Percentiles rank a stretch among this genome's conserved stretches.
These are phyloP conservation scores for Rhipidocladum racemiflorum DNA, from an alignment of 176 grass and related monocot genomes.

Conservation along the genomic window DNA sequence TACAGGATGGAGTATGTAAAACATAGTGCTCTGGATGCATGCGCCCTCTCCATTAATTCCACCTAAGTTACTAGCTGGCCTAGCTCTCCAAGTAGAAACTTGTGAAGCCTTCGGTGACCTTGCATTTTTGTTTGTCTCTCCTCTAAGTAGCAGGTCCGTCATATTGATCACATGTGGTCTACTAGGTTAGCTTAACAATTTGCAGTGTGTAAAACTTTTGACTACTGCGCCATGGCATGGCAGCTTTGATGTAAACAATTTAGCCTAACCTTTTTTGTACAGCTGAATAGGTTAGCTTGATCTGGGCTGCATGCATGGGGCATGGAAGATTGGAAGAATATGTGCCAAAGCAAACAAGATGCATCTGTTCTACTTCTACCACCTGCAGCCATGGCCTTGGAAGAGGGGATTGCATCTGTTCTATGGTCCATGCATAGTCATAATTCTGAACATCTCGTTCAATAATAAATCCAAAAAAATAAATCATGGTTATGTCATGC, in stretches of 20 bases:
- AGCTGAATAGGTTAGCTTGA: not conserved
- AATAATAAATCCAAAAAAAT: not conserved
- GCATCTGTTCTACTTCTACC: slow-evolving; percentile 35
- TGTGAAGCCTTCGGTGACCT: slow-evolving; percentile 10
- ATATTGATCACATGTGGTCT: not conserved
- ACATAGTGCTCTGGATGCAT: slow-evolving; percentile 7
- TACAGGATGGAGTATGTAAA: not conserved
- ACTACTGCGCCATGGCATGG: not conserved
- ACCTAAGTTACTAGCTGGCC: slow-evolving; percentile 12
- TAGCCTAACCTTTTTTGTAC: not conserved
- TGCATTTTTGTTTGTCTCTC: not conserved
- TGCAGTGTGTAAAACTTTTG: not conserved
- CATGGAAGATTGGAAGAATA: slow-evolving; percentile 27
- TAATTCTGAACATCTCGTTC: not conserved
- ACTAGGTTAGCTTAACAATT: not conserved
- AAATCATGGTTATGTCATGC: not conserved
- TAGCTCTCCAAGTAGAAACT: slow-evolving; percentile 15
- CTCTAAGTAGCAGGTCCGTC: not conserved
- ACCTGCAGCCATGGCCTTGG: slow-evolving; percentile 26
- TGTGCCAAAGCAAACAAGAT: slow-evolving; percentile 31
- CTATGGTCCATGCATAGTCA: slow-evolving; percentile 18
- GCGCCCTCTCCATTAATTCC: not conserved
- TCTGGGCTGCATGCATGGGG: slow-evolving; percentile 6
- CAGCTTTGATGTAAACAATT: not conserved
- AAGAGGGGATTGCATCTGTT: slow-evolving; percentile 32